phyloP scores from a whole-genome alignment of 768 basidiomycete genomes.

The Lentinula aciculospora region DNA sequence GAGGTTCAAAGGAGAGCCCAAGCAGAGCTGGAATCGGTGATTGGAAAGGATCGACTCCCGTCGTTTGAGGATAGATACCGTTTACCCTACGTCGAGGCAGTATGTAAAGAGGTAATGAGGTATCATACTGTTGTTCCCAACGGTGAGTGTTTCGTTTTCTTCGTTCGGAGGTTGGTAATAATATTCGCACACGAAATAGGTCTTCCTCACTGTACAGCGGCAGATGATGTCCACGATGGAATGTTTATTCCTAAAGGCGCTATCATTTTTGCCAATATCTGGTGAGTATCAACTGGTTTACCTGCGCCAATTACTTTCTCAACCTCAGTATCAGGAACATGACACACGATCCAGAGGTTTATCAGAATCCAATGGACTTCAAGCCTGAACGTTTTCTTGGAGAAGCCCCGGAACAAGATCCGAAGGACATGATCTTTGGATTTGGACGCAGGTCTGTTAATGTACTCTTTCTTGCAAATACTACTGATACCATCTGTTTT shows the following conservation, averaged over 20 bases:
- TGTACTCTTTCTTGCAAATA: neutral
- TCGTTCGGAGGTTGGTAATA: neutral
- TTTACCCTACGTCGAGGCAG: constrained; percentile 14
- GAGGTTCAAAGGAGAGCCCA: constrained; percentile 15
- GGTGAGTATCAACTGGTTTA: constrained; percentile 7
- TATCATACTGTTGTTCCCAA: constrained; percentile 12
- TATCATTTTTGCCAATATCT: constrained; percentile 15
- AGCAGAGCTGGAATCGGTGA: constrained; percentile 15
- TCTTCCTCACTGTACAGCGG: constrained; percentile 11
- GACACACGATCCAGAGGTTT: constrained; percentile 11
- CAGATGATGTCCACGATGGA: constrained; percentile 30
- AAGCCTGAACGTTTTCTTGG: constrained; percentile 14
- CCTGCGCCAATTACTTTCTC: neutral
- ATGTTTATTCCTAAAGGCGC: constrained; percentile 32
- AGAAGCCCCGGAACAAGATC: constrained; percentile 7
- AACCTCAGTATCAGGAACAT: constrained; percentile 11
- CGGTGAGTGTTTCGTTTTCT: neutral
- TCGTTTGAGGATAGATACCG: constrained; percentile 11
- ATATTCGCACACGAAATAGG: neutral
- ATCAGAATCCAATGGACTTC: constrained; percentile 12
- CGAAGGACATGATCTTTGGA: constrained; percentile 10
- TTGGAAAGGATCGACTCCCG: constrained; percentile 14
- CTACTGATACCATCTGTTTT: neutral
- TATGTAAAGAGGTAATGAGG: constrained; percentile 13
- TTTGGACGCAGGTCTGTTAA: constrained; percentile 12